Evolutionary conservation across 2,329 filamentous ascomycete genomes (phyloP), one percentile per base, ranked within the genome.

Genomic region (Diaporthe ampelina): DNA sequence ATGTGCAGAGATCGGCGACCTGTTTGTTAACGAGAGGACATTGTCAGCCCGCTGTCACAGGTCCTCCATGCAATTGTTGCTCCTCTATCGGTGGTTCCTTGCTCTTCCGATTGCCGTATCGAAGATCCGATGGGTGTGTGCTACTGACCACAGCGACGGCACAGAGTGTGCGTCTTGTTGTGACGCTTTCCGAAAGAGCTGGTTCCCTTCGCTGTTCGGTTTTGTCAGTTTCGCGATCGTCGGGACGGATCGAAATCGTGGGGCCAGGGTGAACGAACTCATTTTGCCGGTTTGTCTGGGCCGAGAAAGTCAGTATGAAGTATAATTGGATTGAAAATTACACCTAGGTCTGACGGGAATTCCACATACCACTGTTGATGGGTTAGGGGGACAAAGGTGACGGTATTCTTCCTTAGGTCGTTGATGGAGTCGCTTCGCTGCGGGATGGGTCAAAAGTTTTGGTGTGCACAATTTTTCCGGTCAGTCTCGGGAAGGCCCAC

Each of bases 1-100:
- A 98, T 93, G 93, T 99, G 97, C 88, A 98, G 93, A 84, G 97
- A 98, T 86, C 97, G 95, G 86, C 94, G 94, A 89, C 96, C 95
- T 97, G 82, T 73, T 78, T 75, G 52, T 76, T 77, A 74, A 74
- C 50, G 57, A 70, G 70, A 73, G 61, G 70, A 74, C 29, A 57
- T 57, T 37, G 79, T 81, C 77, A 81, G 79, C 78, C 73, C 72
- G 32, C 65, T 70, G 24, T 74, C 54, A 40, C 69, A 50, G 67
- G n/a, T 77, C 74, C 71, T 70, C 24, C n/a, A 45, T 69, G 15
- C 69, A 68, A 54, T 54, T 67, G 48, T 29, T 50, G 13, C 32
- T 40, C 29, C 48, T 29, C 26, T 4, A 37, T 21, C 32, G 45
- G 35, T 67, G 19, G 45, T 76, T 35, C 63, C 48, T 40, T 29